Percentiles rank a stretch among this genome's conserved stretches.
Conservation (phyloP, 2,329 filamentous ascomycete genomes). For the Myotisia sp. region DNA sequence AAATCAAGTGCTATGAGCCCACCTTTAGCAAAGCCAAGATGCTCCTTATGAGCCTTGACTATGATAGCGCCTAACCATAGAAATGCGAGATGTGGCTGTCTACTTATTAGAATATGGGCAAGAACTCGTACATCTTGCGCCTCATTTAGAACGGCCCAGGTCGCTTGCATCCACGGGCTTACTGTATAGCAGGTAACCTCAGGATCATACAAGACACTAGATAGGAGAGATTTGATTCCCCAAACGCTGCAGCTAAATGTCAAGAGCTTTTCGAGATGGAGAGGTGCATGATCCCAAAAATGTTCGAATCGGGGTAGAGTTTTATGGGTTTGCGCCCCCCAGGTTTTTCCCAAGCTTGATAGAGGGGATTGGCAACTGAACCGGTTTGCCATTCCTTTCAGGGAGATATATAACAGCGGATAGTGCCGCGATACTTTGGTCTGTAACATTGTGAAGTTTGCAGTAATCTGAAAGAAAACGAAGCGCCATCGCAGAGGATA, state of each 20-base stretch:
- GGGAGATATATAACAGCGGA: slow-evolving; percentile 16
- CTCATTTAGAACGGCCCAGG: slow-evolving; percentile 16
- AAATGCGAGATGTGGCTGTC: slow-evolving; percentile 14
- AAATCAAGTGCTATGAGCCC: slow-evolving; percentile 18
- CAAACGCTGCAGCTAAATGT: slow-evolving; percentile 16
- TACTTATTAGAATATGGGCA: slow-evolving; percentile 17
- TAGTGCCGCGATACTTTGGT: slow-evolving; percentile 16
- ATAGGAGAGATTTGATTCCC: slow-evolving; percentile 16
- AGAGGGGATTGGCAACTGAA: background rate
- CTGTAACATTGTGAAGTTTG: slow-evolving; percentile 11
- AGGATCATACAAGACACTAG: slow-evolving; percentile 18
- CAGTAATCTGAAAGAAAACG: slow-evolving; percentile 15
- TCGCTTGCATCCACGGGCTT: slow-evolving; percentile 20
- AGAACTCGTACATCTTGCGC: slow-evolving; percentile 11
- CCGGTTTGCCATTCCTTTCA: background rate
- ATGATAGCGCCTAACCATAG: slow-evolving; percentile 19
- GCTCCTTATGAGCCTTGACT: slow-evolving; percentile 12
- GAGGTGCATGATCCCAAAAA: background rate
- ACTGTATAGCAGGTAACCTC: slow-evolving; percentile 18
- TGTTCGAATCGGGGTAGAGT: background rate
- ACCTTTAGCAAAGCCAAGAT: slow-evolving; percentile 13
- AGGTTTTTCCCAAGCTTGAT: background rate
- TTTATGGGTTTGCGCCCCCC: background rate
- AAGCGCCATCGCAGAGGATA: slow-evolving; percentile 12
- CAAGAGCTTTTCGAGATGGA: slow-evolving; percentile 15